Evolutionary conservation across 2,329 filamentous ascomycete species (phyloP), one percentile per base, ranked within the genome.

Genomic region (Sporothrix phasma): DNA sequence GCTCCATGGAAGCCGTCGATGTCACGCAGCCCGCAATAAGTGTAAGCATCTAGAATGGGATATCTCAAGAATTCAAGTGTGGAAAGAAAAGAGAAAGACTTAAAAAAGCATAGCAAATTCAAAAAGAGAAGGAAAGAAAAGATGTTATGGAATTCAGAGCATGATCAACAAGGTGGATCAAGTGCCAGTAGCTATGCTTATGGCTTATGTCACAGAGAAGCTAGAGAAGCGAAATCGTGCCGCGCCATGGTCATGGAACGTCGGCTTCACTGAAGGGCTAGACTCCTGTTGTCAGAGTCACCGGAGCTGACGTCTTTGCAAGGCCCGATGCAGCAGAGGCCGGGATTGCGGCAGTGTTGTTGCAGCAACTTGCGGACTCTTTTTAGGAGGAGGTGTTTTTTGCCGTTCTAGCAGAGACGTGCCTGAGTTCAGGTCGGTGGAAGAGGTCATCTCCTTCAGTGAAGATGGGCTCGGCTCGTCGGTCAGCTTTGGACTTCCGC

Each of bases 311-410:
- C 7, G 54, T 39, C 24, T 65, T 61, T 11, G 63, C 19, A 19
- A 66, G 46, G 24, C 60, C 51, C 26, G 60, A 10, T 5, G 62
- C 56, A 13, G 56, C 24, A 45, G 63, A 61, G 31, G 61, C 34
- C 34, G 66, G 7, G 45, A 17, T 43, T 29, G 43, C 10, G 19
- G 43, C 2, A 41, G 41, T 37, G 24, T 46, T 8, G 6, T 19
- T 31, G 24, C 56, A 19, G 39, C 10, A 17, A n/a, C 58, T 8
- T 43, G n/a, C 7, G 59, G 22, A 2, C 24, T 26, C 11, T 19
- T 13, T 29, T 56, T 37, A 0, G 45, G 22, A 3, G 45, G 22
- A 1, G 41, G 29, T 8, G 31, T 26, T 41, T 31, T 31, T 17
- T 22, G 43, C 7, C 6, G 43, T 10, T 51, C 59, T 5, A 31